phyloP scores from a whole-genome alignment of 179 eudicot genomes.

The Gypsophila paniculata region DNA sequence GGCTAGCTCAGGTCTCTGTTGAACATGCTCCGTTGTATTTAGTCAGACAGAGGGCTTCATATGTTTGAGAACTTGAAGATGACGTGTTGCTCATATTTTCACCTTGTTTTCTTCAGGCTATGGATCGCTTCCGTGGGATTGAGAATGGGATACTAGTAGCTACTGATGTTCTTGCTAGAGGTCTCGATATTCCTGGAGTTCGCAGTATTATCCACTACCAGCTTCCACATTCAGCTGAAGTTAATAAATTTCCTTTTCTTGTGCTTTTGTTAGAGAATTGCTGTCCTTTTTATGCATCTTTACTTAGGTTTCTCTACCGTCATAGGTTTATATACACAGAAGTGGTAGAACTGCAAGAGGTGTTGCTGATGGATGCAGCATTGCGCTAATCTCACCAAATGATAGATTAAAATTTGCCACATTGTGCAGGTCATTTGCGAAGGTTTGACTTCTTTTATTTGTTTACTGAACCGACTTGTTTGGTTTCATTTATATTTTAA shows the following conservation, averaged over 20 bases:
- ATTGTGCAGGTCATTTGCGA: slow-evolving; percentile 78
- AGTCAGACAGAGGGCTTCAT: not conserved
- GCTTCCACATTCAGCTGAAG: slow-evolving; percentile 95
- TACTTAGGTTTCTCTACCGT: slow-evolving; percentile 13
- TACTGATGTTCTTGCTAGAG: slow-evolving; percentile 94
- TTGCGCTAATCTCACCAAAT: slow-evolving; percentile 72
- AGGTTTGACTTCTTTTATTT: slow-evolving; percentile 39
- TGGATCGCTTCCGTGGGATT: slow-evolving; percentile 80
- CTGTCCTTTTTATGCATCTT: slow-evolving; percentile 1
- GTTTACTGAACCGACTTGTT: not conserved
- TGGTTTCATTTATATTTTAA: not conserved
- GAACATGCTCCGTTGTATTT: not conserved
- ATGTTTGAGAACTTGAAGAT: not conserved
- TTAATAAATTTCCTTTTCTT: slow-evolving; percentile 25
- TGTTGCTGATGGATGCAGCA: slow-evolving; percentile 81
- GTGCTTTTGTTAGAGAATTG: not conserved
- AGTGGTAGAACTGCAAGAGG: slow-evolving; percentile 98
- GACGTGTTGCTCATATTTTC: not conserved
- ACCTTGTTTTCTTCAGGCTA: slow-evolving; percentile 45
- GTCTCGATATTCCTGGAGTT: slow-evolving; percentile 87
- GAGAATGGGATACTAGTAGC: slow-evolving; percentile 77
- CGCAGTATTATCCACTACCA: slow-evolving; percentile 94
- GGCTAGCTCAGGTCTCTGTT: not conserved
- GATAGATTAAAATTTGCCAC: slow-evolving; percentile 75
- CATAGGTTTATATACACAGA: slow-evolving; percentile 90